Base-by-base conservation (phyloP, 805 yeast genomes). In the Candida methanosorbosa region DNA sequence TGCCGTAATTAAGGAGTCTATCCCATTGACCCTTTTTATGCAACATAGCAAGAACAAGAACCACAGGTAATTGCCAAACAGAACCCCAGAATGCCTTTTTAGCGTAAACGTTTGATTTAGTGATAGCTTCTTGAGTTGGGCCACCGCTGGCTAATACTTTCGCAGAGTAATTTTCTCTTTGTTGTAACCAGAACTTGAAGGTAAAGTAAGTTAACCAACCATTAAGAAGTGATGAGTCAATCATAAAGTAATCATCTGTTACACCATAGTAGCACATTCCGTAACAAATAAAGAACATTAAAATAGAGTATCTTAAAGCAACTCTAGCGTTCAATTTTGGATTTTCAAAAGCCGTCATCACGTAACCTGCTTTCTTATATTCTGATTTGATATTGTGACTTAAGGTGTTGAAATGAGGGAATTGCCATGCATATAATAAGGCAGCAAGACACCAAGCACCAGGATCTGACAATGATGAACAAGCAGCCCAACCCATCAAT, bases 401-500 rank as follows among this genome's bases (percentile, higher is more conserved):
- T 32, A 92, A 70, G 0, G 97, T 75, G 61, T 90, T 92, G 65
- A 92, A 92, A 56, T 92, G 98, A 2, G 98, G 98, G 57, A 92
- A 92, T 58, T 92, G 98, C 98, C 98, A 92, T 6, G 97, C 95
- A 52, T 83, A 92, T 27, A 92, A 62, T 34, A 92, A 61, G 0
- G 81, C 85, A 1, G 97, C 97, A 18, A 92, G 63, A 51, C 88
- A 77, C 97, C 97, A 90, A 4, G 94, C 94, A 7, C 92, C 97
- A 0, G 97, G 96, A 42, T 86, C 84, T 3, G 70, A 45, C 25
- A 88, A 59, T 1, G 87, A 73, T 4, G 85, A 75, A 11, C 95
- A 82, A 0, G 90, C 86, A 2, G 95, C 96, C 98, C 98, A 92
- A 2, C 98, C 98, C 98, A 92, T 92, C 33, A 92, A 68, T 16